phyloP scores from a whole-genome alignment of 2,329 filamentous ascomycete species.

The Trichoderma atrobrunneum region DNA sequence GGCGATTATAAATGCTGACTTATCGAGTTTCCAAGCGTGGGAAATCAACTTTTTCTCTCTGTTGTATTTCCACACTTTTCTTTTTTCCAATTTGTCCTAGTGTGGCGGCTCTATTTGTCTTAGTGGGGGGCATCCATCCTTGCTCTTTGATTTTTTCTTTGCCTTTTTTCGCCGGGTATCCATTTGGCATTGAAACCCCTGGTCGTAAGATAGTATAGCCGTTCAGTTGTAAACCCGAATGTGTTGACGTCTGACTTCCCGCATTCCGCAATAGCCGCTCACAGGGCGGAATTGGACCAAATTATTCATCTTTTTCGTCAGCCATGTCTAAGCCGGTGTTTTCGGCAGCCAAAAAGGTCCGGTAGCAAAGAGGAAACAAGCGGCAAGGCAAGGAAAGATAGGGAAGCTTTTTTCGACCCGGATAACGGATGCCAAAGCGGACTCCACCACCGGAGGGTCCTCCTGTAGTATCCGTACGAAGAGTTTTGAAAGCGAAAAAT shows the following conservation, averaged over 20 bases:
- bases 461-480: neutral
- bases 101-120: neutral
- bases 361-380: neutral
- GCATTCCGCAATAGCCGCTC: neutral
- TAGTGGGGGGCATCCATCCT: neutral
- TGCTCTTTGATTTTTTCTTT: neutral
- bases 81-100: neutral
- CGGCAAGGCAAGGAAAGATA: neutral
- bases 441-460: neutral
- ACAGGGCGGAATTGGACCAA: neutral
- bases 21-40: neutral
- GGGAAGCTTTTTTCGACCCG: neutral
- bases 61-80: neutral
- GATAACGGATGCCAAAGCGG: neutral
- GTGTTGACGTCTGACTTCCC: neutral
- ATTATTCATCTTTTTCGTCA: neutral
- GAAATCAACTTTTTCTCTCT: neutral
- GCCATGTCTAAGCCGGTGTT: neutral
- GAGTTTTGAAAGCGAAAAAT: neutral
- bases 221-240: neutral
- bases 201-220: neutral
- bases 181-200: neutral
- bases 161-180: neutral
- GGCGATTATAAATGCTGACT: slow-evolving; percentile 14
- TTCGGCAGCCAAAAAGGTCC: neutral